These are phyloP conservation scores for Trichoderma guizhouense DNA, from an alignment of 2,329 filamentous ascomycete genomes.

Conservation along the genomic window DNA sequence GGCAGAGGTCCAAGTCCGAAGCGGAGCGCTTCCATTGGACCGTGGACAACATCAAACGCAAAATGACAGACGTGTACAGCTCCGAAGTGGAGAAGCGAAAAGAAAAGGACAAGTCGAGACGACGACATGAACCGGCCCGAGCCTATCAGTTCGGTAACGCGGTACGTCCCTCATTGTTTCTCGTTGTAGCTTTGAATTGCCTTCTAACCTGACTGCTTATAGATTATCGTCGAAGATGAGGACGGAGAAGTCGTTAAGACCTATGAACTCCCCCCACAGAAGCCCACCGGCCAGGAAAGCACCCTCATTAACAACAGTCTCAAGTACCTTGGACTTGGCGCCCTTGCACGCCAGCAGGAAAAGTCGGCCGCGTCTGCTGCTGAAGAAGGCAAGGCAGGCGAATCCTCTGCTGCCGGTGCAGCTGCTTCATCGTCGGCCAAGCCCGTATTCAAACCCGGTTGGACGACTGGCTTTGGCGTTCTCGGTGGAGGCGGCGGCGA, in stretches of 20 bases:
- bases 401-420: slow-evolving; percentile 26
- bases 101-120: slow-evolving; percentile 57
- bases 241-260: slow-evolving; percentile 84
- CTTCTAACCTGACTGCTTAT: neutral
- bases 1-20: slow-evolving; percentile 17
- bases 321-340: slow-evolving; percentile 54
- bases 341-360: slow-evolving; percentile 40
- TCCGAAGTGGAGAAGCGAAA: slow-evolving; percentile 63
- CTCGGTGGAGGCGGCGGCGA: slow-evolving; percentile 37
- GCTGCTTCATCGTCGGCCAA: slow-evolving; percentile 30
- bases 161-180: slow-evolving; percentile 39
- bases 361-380: slow-evolving; percentile 32
- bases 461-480: slow-evolving; percentile 45
- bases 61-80: slow-evolving; percentile 50
- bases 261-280: slow-evolving; percentile 66
- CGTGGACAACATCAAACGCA: slow-evolving; percentile 45
- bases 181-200: neutral
- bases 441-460: slow-evolving; percentile 45
- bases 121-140: slow-evolving; percentile 67
- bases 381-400: slow-evolving; percentile 32
- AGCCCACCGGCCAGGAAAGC: slow-evolving; percentile 39
- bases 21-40: slow-evolving; percentile 29
- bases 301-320: slow-evolving; percentile 44
- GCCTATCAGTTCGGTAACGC: slow-evolving; percentile 85
- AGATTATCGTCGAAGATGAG: slow-evolving; percentile 85